Evolutionary conservation across 2,329 filamentous ascomycete species (phyloP), one percentile per base, ranked within the genome.

Genomic region (Diatrype stigma): DNA sequence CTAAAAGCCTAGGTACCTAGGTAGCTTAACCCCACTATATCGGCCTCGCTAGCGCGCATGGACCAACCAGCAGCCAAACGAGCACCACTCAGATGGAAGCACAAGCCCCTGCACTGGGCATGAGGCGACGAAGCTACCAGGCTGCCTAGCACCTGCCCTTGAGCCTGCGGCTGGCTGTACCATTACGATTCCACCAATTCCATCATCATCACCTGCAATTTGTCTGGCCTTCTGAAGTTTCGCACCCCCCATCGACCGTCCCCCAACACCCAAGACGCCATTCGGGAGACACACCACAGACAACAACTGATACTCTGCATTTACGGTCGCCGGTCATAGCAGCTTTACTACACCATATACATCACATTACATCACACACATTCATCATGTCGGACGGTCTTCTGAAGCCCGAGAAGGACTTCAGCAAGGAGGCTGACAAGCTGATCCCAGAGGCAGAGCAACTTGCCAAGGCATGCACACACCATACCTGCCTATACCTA

Each of bases 381-480:
- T 48, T 26, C 71, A 80, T 60, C 69, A 96, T 96, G 91, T 88
- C 91, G 66, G 89, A 91, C 74, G 84, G 84, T 73, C 74, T 81
- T 66, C 74, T 94, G 72, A 96, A 95, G 83, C 90, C 93, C 67
- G 94, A 99, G 80, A 96, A 96, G 87, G 94, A 99, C 85, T 96
- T 89, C 83, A 87, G 89, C 68, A 96, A 96, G 77, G 92, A 97
- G 74, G 90, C 90, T 66, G 92, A 97, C 79, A 84, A 87, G 75
- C 84, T 90, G 73, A 85, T 99, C 62, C 89, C 90, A 46, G 91
- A 96, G 74, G 90, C 91, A 53, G 85, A 97, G 79, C 80, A 88
- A 76, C 83, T 96, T 62, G 91, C 92, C 61, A 86, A 92, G 81
- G 92, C 94, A 73, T 58, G 69, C 14, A 17, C 16, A 47, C 16